Evolutionary conservation across 1,284 basidiomycete species (phyloP).

Genomic region (Albatrellus sp.): DNA sequence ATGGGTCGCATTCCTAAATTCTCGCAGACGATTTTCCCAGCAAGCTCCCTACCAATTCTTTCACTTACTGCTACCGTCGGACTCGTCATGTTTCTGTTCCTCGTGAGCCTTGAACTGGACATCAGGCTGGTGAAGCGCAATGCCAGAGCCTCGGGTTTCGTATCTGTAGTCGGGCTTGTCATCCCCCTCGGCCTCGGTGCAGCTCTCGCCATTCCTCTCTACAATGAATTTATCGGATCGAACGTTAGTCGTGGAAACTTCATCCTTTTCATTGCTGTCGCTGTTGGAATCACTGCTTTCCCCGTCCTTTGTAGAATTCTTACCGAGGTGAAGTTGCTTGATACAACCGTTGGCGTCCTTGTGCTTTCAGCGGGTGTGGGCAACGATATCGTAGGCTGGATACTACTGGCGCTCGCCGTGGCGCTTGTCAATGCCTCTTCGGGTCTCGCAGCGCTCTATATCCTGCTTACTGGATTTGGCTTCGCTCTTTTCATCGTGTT

Average conservation of each 20-base stretch:
- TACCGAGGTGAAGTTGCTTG: constrained; percentile 30
- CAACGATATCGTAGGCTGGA: constrained; percentile 50
- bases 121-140: constrained; percentile 43
- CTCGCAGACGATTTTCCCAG: constrained; percentile 65
- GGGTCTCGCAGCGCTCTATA: constrained; percentile 48
- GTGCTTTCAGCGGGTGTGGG: constrained; percentile 61
- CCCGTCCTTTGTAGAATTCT: constrained; percentile 56
- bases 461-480: constrained; percentile 43
- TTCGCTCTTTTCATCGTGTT: constrained; percentile 51
- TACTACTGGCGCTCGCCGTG: constrained; percentile 41
- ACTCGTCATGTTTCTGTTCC: constrained; percentile 81
- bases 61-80: constrained; percentile 82
- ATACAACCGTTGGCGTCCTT: constrained; percentile 56
- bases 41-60: constrained; percentile 56
- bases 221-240: constrained; percentile 42
- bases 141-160: constrained; percentile 26
- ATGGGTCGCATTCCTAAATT: constrained; percentile 71
- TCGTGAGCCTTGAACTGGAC: constrained; percentile 86
- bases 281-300: constrained; percentile 54
- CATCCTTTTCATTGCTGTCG: constrained; percentile 57
- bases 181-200: constrained; percentile 60
- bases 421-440: constrained; percentile 49
- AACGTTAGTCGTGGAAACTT: constrained; percentile 53
- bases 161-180: constrained; percentile 46
- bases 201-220: constrained; percentile 50